Base-by-base conservation (phyloP, 2,329 filamentous ascomycete species). In the Botrytis cinerea region DNA sequence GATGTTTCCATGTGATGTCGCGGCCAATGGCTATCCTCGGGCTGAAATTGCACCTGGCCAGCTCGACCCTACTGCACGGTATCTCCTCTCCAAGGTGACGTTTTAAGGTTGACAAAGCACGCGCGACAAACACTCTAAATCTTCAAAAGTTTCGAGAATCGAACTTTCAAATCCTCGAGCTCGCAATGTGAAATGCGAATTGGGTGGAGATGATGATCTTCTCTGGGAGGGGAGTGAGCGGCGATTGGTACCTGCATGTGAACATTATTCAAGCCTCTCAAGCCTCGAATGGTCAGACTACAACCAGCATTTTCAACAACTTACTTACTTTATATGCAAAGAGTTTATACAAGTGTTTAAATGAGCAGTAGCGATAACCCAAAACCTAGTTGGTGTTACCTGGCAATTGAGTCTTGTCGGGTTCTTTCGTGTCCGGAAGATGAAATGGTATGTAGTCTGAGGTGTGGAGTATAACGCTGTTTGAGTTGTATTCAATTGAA, bases 1-100 rank as follows among this genome's bases (percentile, higher is more conserved):
- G 81, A 83, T 82, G 12, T 63, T 74, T 54, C 22, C 20, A 35
- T 63, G 32, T 71, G 32, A 63, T 35, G 25, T 28, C 20, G 45
- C 18, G 51, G 43, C 35, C n/a, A 60, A 70, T 25, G 25, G 4
- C 7, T 12, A 32, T 40, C 28, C 18, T 45, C 61, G 2, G 62
- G 10, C 18, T 35, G 18, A 4, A 10, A 10, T 32, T 32, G 10
- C 22, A 8, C 60, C 22, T n/a, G 25, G 35, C 35, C 59, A 16
- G 59, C 40, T n/a, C 61, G 43, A n/a, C 16, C 16, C 61, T 20
- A 32, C 25, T 8, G 28, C 1, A 2, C 61, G 4, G 9, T 28
- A 46, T 25, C 18, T 43, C 5, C 2, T 12, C 38, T n/a, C 8
- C 25, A n/a, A n/a, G 2, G 48, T n/a, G 25, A 51, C 25, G 25